phyloP scores from a whole-genome alignment of 768 basidiomycete genomes.

The Russula emetica region DNA sequence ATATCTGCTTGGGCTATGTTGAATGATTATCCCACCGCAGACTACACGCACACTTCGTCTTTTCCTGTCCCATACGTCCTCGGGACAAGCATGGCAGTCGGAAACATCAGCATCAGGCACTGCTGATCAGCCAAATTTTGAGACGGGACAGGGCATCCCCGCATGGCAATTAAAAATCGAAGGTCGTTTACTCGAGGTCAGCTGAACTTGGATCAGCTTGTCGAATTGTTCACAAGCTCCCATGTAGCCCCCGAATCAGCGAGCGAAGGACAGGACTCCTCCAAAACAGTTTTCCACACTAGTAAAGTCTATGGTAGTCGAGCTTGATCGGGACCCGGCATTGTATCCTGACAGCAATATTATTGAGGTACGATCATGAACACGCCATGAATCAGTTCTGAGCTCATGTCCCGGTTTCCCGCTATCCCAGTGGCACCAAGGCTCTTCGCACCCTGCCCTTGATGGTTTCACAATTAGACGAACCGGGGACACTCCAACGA shows the following conservation, averaged over 20 bases:
- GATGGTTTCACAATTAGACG: slow-evolving; percentile 87
- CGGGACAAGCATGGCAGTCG: slow-evolving; percentile 81
- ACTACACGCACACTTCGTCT: slow-evolving; percentile 78
- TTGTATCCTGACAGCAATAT: slow-evolving; percentile 83
- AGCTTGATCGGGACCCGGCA: slow-evolving; percentile 79
- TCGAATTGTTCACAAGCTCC: slow-evolving; percentile 7
- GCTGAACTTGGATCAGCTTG: slow-evolving; percentile 24
- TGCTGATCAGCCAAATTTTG: slow-evolving; percentile 50
- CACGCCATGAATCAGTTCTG: background rate
- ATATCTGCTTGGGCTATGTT: background rate
- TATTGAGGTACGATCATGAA: slow-evolving; percentile 63
- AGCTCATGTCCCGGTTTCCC: background rate
- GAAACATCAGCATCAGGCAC: slow-evolving; percentile 39
- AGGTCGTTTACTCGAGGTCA: slow-evolving; percentile 77
- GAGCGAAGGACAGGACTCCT: slow-evolving; percentile 56
- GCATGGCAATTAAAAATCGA: slow-evolving; percentile 88
- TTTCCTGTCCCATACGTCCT: slow-evolving; percentile 84
- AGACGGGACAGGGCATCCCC: slow-evolving; percentile 85
- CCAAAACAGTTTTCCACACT: slow-evolving; percentile 82
- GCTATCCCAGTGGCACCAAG: slow-evolving; percentile 54
- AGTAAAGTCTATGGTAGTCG: slow-evolving; percentile 78
- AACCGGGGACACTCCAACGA: slow-evolving; percentile 73
- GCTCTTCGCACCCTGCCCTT: slow-evolving; percentile 53
- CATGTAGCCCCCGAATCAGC: slow-evolving; percentile 52
- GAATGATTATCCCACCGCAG: slow-evolving; percentile 39